A percentile compares a stretch with the other conserved stretches of the same genome.
Evolutionary conservation across 2,329 filamentous ascomycete genomes (phyloP).

Genomic region (Alternaria infectoria): DNA sequence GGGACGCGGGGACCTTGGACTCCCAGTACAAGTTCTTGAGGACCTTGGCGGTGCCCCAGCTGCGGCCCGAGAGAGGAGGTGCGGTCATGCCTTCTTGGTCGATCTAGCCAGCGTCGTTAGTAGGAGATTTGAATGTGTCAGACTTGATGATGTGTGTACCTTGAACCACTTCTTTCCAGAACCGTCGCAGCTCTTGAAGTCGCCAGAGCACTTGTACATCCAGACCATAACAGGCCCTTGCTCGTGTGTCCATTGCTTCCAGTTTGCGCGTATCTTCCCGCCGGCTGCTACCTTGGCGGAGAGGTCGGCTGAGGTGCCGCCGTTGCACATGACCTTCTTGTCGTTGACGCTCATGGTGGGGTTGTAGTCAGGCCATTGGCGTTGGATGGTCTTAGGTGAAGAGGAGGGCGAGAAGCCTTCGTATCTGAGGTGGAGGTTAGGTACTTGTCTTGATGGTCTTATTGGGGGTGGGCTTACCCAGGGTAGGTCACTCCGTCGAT

Average conservation of each 20-base stretch:
- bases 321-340: slow-evolving; percentile 63
- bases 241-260: slow-evolving; percentile 64
- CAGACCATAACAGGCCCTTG: slow-evolving; percentile 67
- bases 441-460: slow-evolving; percentile 23
- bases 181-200: slow-evolving; percentile 59
- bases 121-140: neutral
- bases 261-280: slow-evolving; percentile 59
- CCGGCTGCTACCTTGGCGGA: slow-evolving; percentile 58
- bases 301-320: slow-evolving; percentile 50
- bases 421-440: slow-evolving; percentile 55
- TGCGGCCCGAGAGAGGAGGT: slow-evolving; percentile 53
- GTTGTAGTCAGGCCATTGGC: slow-evolving; percentile 65
- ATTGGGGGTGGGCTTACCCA: slow-evolving; percentile 21
- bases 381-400: slow-evolving; percentile 61
- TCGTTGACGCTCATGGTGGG: slow-evolving; percentile 59
- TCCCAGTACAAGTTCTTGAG: slow-evolving; percentile 60
- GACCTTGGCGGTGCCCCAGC: slow-evolving; percentile 59
- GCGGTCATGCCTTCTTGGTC: slow-evolving; percentile 61
- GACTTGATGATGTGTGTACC: slow-evolving; percentile 40
- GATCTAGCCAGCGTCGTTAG: slow-evolving; percentile 18
- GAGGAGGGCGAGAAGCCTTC: slow-evolving; percentile 59
- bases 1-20: slow-evolving; percentile 57
- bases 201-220: slow-evolving; percentile 56
- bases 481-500: slow-evolving; percentile 44
- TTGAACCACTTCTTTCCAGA: slow-evolving; percentile 65